phyloP scores from a whole-genome alignment of 176 grass and related monocot genomes.

The Tillandsia fasciculata region DNA sequence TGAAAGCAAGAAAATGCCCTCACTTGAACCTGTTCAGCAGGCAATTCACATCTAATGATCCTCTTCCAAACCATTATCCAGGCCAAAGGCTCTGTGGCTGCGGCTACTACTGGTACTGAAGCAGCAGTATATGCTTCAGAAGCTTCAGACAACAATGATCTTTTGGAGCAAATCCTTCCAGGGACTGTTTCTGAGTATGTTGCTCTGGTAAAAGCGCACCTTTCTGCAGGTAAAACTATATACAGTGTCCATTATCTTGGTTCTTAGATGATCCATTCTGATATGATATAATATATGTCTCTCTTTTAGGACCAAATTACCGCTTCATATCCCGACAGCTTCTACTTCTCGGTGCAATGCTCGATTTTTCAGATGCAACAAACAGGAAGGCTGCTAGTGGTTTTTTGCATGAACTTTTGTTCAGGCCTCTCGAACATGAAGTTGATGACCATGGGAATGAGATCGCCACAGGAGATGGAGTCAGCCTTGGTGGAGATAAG shows the following conservation, averaged over 20 bases:
- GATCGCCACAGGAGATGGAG: slow-evolving; percentile 73
- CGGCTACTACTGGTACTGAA: slow-evolving; percentile 84
- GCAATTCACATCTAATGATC: not conserved
- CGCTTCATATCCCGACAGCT: slow-evolving; percentile 64
- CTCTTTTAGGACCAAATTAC: slow-evolving; percentile 69
- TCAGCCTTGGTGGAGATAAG: slow-evolving; percentile 71
- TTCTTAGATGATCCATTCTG: too few relatives aligned
- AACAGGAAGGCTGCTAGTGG: slow-evolving; percentile 64
- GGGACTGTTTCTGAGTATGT: slow-evolving; percentile 68
- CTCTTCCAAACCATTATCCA: slow-evolving; percentile 18
- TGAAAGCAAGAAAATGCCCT: too few relatives aligned
- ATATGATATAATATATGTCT: too few relatives aligned
- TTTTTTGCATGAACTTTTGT: slow-evolving; percentile 70
- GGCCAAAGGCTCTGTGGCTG: slow-evolving; percentile 81
- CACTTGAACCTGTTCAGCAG: not conserved
- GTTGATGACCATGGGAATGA: slow-evolving; percentile 69
- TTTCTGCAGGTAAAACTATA: slow-evolving; percentile 75
- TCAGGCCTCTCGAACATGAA: slow-evolving; percentile 62
- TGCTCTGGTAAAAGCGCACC: slow-evolving; percentile 75
- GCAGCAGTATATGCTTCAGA: slow-evolving; percentile 94
- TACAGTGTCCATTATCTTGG: slow-evolving; percentile 1
- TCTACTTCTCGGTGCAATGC: slow-evolving; percentile 73
- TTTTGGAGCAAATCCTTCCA: slow-evolving; percentile 81
- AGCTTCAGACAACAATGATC: slow-evolving; percentile 88
- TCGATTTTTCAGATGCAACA: slow-evolving; percentile 83